phyloP scores from a whole-genome alignment of 2,329 filamentous ascomycete species.

The Grosmannia huntii region DNA sequence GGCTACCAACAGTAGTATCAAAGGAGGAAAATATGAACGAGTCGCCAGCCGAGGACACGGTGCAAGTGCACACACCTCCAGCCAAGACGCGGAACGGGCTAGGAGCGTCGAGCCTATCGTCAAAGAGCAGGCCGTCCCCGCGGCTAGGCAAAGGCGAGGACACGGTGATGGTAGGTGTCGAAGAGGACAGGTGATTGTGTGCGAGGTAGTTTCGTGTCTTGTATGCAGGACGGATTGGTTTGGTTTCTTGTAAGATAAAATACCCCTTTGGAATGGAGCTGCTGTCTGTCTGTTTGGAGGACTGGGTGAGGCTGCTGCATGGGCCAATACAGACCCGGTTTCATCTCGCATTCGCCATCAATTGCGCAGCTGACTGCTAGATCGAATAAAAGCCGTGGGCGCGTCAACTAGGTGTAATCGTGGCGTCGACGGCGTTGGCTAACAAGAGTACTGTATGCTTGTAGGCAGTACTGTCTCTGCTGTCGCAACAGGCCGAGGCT shows the following conservation, averaged over 20 bases:
- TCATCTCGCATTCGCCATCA: background rate
- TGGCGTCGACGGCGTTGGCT: background rate
- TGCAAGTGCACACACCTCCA: constrained; percentile 23
- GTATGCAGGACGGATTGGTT: background rate
- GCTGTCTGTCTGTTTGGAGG: background rate
- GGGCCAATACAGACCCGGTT: background rate
- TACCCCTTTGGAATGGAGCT: constrained; percentile 1
- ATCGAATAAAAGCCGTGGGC: background rate
- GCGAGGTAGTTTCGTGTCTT: background rate
- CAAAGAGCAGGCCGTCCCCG: constrained; percentile 14
- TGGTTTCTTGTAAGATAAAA: background rate
- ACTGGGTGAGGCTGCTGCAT: background rate
- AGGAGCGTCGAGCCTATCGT: constrained; percentile 6
- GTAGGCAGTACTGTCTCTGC: background rate
- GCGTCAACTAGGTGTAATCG: background rate
- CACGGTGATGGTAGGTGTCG: constrained; percentile 16
- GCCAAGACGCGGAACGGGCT: constrained; percentile 14
- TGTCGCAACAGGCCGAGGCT: no score
- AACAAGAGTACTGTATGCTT: no score
- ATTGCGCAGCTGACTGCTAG: background rate
- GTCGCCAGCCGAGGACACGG: constrained; percentile 17
- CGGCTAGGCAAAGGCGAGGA: constrained; percentile 15
- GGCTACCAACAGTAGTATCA: no score
- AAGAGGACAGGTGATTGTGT: constrained; percentile 7
- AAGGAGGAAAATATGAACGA: constrained; percentile 13